These are phyloP conservation scores for Passalora sequoiae DNA, from an alignment of 2,329 filamentous ascomycete genomes.

Conservation along the genomic window DNA sequence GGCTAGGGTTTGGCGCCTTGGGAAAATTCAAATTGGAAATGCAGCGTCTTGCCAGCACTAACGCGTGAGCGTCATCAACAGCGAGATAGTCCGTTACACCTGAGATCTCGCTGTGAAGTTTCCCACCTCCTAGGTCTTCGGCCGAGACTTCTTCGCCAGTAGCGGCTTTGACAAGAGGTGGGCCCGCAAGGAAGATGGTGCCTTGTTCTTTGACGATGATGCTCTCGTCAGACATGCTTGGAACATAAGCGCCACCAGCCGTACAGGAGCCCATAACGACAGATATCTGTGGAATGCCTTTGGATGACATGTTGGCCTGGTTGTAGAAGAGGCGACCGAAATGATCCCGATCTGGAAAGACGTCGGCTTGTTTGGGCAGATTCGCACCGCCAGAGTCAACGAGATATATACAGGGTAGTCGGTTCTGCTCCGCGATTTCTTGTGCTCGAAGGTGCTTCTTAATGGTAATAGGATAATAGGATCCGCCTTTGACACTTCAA, in stretches of 20 bases:
- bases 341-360: conserved; percentile 91
- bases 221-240: conserved; percentile 94
- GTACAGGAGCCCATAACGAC: conserved; percentile 98
- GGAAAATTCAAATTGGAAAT: conserved; percentile 90
- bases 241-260: conserved; percentile 90
- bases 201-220: conserved; percentile 95
- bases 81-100: conserved; percentile 95
- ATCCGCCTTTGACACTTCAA: conserved; percentile 75
- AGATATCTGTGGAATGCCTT: conserved; percentile 85
- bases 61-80: conserved; percentile 86
- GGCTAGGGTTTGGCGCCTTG: conserved; percentile 37
- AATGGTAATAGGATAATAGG: conserved; percentile 94
- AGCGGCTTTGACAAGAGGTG: conserved; percentile 89
- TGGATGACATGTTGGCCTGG: conserved; percentile 84
- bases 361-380: conserved; percentile 87
- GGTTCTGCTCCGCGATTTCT: conserved; percentile 83
- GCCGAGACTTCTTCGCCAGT: conserved; percentile 88
- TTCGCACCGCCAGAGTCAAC: conserved; percentile 96
- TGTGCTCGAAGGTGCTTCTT: conserved; percentile 96
- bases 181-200: conserved; percentile 95
- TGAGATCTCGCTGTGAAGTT: conserved; percentile 82
- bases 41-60: conserved; percentile 77
- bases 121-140: conserved; percentile 85
- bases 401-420: conserved; percentile 80
- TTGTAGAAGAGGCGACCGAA: conserved; percentile 99